Percentiles rank a stretch among this genome's conserved stretches.
Conservation (phyloP, 257 asterid species). For the Solanum etuberosum region DNA sequence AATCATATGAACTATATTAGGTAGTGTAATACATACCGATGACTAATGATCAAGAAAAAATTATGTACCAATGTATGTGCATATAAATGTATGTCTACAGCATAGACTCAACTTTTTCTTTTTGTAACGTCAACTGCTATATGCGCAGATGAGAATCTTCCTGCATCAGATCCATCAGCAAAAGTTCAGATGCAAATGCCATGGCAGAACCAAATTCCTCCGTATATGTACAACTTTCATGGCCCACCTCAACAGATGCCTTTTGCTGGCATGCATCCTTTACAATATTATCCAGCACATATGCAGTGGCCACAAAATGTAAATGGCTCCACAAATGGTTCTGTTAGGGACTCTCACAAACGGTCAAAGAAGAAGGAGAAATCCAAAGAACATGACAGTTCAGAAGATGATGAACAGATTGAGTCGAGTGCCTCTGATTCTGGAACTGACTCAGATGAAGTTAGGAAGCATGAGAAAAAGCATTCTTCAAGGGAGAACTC, state of each 20-base stretch:
- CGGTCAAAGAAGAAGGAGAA: constrained; percentile 39
- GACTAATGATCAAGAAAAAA: neutral
- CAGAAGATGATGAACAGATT: constrained; percentile 51
- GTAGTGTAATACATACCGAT: neutral
- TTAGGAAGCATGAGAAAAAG: constrained; percentile 25
- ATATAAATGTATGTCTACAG: neutral
- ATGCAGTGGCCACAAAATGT: constrained; percentile 38
- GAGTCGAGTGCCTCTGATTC: constrained; percentile 36
- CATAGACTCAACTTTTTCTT: neutral
- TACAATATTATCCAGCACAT: constrained; percentile 49
- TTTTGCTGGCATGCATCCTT: constrained; percentile 43
- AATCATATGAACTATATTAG: neutral
- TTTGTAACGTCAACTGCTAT: neutral
- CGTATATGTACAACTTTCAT: constrained; percentile 55
- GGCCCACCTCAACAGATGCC: constrained; percentile 41
- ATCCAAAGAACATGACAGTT: constrained; percentile 26
- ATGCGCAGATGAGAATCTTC: constrained; percentile 33
- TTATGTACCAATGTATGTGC: neutral
- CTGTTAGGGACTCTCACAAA: constrained; percentile 10
- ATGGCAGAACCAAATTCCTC: constrained; percentile 77
- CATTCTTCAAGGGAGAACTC: constrained; percentile 29
- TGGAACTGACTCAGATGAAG: constrained; percentile 29
- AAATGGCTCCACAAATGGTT: constrained; percentile 19
- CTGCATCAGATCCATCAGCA: constrained; percentile 25
- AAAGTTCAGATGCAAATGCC: constrained; percentile 53